phyloP scores from a whole-genome alignment of 345 rosid species.

The Passiflora organensis region DNA sequence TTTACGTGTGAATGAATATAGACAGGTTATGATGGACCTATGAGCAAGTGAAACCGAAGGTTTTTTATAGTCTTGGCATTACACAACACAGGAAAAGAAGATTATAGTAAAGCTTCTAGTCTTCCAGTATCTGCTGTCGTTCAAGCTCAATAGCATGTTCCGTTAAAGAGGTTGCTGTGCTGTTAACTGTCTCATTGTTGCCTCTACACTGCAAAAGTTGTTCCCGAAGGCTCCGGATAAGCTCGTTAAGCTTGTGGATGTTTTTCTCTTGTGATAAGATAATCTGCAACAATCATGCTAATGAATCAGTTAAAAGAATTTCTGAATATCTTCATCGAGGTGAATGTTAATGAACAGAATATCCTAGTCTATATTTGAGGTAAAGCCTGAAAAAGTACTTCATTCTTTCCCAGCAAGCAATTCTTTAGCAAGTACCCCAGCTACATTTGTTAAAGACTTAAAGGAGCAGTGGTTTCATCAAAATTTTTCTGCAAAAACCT shows the following conservation, averaged over 20 bases:
- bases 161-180: constrained; percentile 27
- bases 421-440: too few species aligned
- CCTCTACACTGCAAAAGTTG: constrained; percentile 54
- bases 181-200: constrained; percentile 34
- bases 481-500: too few species aligned
- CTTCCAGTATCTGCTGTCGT: constrained; percentile 47
- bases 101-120: constrained; percentile 28
- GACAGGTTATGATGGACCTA: background rate
- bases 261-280: constrained; percentile 79
- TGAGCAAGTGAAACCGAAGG: background rate
- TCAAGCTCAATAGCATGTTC: constrained; percentile 56
- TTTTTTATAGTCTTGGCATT: background rate
- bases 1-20: background rate
- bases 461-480: too few species aligned
- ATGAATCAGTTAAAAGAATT: too few species aligned
- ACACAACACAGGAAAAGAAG: constrained; percentile 8
- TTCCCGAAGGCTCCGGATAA: constrained; percentile 57
- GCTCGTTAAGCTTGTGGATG: constrained; percentile 70
- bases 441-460: too few species aligned
- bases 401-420: too few species aligned
- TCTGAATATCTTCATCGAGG: too few species aligned
- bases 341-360: too few species aligned
- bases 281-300: constrained; percentile 39
- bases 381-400: too few species aligned
- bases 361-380: too few species aligned